Percentiles rank a stretch among this genome's conserved stretches.
These are phyloP conservation scores for Thermothelomyces thermophilus DNA, from an alignment of 2,329 filamentous ascomycete genomes.

Conservation along the genomic window DNA sequence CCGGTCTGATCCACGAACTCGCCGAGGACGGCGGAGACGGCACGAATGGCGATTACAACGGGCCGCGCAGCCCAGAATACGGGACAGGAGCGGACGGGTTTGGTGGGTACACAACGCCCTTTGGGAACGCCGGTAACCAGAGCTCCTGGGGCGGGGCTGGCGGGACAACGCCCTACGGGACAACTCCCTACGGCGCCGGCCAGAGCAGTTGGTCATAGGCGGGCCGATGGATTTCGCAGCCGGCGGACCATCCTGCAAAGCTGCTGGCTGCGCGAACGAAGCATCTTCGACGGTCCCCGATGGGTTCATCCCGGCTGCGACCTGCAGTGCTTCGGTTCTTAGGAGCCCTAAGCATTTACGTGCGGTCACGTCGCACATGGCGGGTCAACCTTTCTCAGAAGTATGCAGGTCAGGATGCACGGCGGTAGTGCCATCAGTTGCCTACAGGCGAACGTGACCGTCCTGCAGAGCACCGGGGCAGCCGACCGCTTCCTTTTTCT, in stretches of 20 bases:
- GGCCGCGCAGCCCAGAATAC: conserved; percentile 60
- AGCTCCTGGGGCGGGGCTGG: conserved; percentile 60
- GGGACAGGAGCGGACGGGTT: conserved; percentile 48
- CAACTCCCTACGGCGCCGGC: conserved; percentile 45
- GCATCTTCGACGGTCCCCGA: not conserved
- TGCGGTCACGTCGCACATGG: no score
- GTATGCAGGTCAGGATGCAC: not conserved
- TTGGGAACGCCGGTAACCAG: conserved; percentile 46
- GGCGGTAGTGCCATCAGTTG: not conserved
- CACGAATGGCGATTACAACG: conserved; percentile 50
- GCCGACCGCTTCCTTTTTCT: not conserved
- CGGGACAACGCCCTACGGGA: conserved; percentile 40
- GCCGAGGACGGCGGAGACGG: conserved; percentile 38
- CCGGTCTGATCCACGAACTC: conserved; percentile 54
- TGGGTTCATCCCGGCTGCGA: not conserved
- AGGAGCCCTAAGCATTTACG: not conserved
- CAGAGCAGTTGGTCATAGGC: conserved; percentile 42
- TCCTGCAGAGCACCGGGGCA: not conserved
- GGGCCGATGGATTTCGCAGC: not conserved
- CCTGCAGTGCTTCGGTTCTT: not conserved
- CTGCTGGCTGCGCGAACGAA: not conserved
- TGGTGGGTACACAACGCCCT: conserved; percentile 65
- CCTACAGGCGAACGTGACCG: not conserved
- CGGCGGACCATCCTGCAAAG: not conserved
- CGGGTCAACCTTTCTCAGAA: no score